Base-by-base conservation (phyloP, 768 basidiomycete species). In the Phylloporus sp. region DNA sequence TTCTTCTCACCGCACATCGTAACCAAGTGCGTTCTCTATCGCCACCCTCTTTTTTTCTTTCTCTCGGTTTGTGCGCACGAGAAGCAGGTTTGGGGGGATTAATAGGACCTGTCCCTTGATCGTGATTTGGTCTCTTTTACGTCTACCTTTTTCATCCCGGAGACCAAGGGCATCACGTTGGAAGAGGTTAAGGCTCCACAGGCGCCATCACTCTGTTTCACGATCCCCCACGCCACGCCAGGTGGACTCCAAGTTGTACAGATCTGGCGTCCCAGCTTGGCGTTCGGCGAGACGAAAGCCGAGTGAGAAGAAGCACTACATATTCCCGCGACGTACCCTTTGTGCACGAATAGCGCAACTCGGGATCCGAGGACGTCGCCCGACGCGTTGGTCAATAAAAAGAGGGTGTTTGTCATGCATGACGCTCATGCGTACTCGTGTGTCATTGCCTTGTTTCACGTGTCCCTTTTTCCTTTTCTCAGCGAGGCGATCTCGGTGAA, bases 241-340 rank as follows among this genome's bases (percentile, higher is more conserved):
- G 81, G 81, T 86, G 50, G 85, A 88, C 60, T n/a, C n/a, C n/a
- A 84, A 86, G 64, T 61, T 88, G 71, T 87, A 86, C 55, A 75
- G 81, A 40, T 71, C 82, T n/a, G 74, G 76, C 6, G 67, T 84
- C 45, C 73, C 74, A 38, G 82, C 86, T 3, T 88, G 87, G 86
- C 66, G 76, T 28, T 84, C 84, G 0, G 53, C 72, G 1, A 55
- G 53, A 2, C 89, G 84, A 83, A 76, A 58, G 45, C 82, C 82
- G 0, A 62, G 65, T 68, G 44, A 64, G 38, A 75, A 79, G 44
- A 63, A 69, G 43, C n/a, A n/a, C n/a, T n/a, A n/a, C n/a, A n/a
- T 51, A 60, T 41, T 63, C 66, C 38, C 53, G 47, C 14, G 41
- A 48, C n/a, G 49, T 32, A 14, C 37, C 35, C 3, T 38, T 52